A percentile compares a stretch with the other conserved stretches of the same genome.
These are phyloP conservation scores for Aspergillus vadensis DNA, from an alignment of 2,329 filamentous ascomycete species.

Conservation along the genomic window DNA sequence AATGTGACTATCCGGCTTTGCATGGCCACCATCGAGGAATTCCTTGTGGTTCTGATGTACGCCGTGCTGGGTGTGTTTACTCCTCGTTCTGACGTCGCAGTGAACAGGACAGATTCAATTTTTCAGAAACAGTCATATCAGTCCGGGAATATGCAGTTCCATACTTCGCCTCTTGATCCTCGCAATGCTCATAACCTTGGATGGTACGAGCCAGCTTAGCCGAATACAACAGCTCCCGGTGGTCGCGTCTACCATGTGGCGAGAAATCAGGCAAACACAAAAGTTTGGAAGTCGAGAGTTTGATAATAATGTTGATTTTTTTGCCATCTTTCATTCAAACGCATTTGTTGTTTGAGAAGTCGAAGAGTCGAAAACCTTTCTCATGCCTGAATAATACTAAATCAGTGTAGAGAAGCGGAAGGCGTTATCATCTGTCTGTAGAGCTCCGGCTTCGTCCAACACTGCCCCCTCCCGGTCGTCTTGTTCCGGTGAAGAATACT, in stretches of 20 bases:
- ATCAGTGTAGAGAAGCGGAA: too few relatives aligned
- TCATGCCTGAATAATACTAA: too few relatives aligned
- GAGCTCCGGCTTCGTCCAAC: too few relatives aligned
- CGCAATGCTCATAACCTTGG: background rate
- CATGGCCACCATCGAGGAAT: slow-evolving; percentile 6
- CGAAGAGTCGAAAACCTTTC: too few relatives aligned
- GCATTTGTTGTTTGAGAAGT: too few relatives aligned
- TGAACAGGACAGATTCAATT: background rate
- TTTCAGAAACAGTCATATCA: background rate
- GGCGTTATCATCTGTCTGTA: too few relatives aligned
- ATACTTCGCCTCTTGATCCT: background rate
- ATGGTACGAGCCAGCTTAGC: background rate
- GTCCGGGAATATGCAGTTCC: background rate
- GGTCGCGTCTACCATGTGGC: background rate
- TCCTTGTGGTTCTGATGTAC: slow-evolving; percentile 5
- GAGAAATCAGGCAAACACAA: too few relatives aligned
- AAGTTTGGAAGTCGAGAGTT: too few relatives aligned
- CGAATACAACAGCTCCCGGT: background rate
- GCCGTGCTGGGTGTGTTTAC: background rate
- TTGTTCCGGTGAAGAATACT: background rate
- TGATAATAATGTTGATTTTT: too few relatives aligned
- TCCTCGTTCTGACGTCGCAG: background rate
- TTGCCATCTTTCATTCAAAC: too few relatives aligned
- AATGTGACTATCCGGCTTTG: background rate
- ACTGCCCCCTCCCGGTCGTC: too few relatives aligned